Conservation (phyloP, 2,329 filamentous ascomycete genomes). For the Pseudopithomyces maydicus region DNA sequence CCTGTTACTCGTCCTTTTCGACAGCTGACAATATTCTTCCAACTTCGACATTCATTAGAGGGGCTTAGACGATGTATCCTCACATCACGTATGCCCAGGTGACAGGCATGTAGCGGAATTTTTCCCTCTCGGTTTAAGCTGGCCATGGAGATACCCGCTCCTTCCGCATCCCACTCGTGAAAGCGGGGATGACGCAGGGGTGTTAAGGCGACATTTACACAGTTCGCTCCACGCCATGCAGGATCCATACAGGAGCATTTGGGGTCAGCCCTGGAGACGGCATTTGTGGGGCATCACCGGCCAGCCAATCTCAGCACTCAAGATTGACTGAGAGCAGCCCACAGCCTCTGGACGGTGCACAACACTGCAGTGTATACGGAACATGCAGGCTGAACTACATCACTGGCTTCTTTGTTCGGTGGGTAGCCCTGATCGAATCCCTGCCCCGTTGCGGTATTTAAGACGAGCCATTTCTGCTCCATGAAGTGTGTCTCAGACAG, state of each 20-base stretch:
- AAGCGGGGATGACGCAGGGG: slow-evolving; percentile 6
- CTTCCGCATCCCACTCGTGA: slow-evolving; percentile 2
- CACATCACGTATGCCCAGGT: too few relatives aligned
- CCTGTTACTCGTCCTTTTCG: too few relatives aligned
- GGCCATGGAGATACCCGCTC: neutral
- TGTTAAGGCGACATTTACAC: neutral
- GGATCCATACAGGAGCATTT: neutral
- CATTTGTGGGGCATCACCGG: neutral
- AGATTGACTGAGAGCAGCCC: neutral
- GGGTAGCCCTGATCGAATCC: neutral
- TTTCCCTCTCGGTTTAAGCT: neutral
- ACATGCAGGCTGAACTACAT: neutral
- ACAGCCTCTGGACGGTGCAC: neutral
- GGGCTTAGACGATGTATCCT: neutral
- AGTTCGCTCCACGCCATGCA: neutral
- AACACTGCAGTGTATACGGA: neutral
- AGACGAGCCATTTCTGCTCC: neutral
- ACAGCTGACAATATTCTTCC: neutral
- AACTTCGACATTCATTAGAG: neutral
- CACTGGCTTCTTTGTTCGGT: neutral
- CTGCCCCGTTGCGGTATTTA: neutral
- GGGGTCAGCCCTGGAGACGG: neutral
- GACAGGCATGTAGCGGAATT: too few relatives aligned
- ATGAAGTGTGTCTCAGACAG: neutral
- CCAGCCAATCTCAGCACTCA: slow-evolving; percentile 2